These are phyloP conservation scores for Bothriochloa decipiens DNA, from an alignment of 176 grass and related monocot genomes.

Conservation along the genomic window DNA sequence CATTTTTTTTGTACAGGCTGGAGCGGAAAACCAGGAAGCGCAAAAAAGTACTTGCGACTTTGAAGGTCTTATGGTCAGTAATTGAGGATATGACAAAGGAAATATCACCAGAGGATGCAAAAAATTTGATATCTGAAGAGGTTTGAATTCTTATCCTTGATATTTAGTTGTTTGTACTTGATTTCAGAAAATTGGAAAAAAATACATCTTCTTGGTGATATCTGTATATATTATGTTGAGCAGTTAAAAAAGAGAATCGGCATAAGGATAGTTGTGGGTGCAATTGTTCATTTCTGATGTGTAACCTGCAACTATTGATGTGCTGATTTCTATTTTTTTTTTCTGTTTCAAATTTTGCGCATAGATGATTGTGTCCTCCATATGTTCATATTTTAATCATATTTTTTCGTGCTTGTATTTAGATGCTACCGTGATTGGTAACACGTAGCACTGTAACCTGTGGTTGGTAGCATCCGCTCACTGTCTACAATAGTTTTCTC, in stretches of 20 bases:
- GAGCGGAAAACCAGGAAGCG: conserved; percentile 85
- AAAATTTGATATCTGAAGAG: conserved; percentile 91
- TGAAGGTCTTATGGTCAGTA: conserved; percentile 87
- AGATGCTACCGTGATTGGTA: neutral
- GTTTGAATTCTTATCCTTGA: conserved; percentile 49
- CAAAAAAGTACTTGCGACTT: conserved; percentile 87
- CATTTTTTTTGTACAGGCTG: conserved; percentile 58
- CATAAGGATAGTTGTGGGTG: neutral
- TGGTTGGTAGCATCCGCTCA: neutral
- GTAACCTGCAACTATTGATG: neutral
- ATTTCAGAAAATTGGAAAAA: neutral
- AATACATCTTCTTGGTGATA: neutral
- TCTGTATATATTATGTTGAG: neutral
- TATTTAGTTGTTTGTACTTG: conserved; percentile 18
- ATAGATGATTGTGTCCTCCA: neutral
- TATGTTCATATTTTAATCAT: neutral
- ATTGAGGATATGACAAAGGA: conserved; percentile 83
- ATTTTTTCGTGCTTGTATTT: neutral
- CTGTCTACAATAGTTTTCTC: neutral
- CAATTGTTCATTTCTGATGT: neutral
- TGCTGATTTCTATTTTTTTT: neutral
- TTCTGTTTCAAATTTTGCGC: neutral
- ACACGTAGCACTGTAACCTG: neutral
- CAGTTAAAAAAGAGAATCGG: neutral
- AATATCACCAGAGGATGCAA: conserved; percentile 74